phyloP scores from a whole-genome alignment of 805 yeast species.

The Ogataea neopini region DNA sequence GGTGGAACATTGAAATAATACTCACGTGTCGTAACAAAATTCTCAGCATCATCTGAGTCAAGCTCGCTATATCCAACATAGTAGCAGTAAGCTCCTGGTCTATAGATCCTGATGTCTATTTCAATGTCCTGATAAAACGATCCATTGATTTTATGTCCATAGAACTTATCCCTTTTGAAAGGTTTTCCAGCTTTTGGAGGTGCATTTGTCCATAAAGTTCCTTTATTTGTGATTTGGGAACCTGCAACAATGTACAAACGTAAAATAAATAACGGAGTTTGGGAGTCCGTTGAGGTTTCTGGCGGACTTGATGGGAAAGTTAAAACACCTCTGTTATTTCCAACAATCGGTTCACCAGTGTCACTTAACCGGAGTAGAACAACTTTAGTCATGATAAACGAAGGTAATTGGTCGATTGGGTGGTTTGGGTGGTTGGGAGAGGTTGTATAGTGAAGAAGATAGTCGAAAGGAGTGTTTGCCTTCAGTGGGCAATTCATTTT shows the following conservation, averaged over 20 bases:
- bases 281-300: slow-evolving; percentile 31
- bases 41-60: slow-evolving; percentile 27
- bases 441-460: not conserved
- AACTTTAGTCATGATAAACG: slow-evolving; percentile 35
- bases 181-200: slow-evolving; percentile 45
- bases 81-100: slow-evolving; percentile 81
- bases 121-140: slow-evolving; percentile 64
- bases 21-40: slow-evolving; percentile 51
- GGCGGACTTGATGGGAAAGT: slow-evolving; percentile 50
- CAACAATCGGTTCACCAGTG: slow-evolving; percentile 46
- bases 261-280: slow-evolving; percentile 47
- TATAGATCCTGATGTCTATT: slow-evolving; percentile 59
- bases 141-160: slow-evolving; percentile 50
- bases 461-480: not conserved
- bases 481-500: not conserved
- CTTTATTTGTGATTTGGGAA: slow-evolving; percentile 68
- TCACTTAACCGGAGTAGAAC: slow-evolving; percentile 49
- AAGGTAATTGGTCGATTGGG: not conserved
- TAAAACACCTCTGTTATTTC: slow-evolving; percentile 47
- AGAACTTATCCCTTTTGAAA: slow-evolving; percentile 60
- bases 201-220: slow-evolving; percentile 70
- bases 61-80: slow-evolving; percentile 57
- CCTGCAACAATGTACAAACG: slow-evolving; percentile 74
- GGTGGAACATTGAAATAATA: slow-evolving; percentile 83
- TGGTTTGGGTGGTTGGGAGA: not conserved